Base-by-base conservation (phyloP, 129 eudicot species). In the Apium graveolens region DNA sequence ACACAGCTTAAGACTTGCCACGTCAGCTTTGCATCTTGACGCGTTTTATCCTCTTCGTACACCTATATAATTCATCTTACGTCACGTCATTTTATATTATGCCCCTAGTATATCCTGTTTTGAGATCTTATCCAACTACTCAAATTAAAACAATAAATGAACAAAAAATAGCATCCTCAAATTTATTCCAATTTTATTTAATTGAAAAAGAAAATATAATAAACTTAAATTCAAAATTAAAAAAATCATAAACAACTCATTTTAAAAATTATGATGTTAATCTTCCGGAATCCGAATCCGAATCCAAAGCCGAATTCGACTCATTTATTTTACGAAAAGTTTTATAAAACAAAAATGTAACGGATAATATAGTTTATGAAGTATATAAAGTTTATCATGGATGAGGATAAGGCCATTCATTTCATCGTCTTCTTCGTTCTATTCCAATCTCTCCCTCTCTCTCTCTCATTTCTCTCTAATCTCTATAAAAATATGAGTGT, bases 371-470 rank as follows among this genome's bases (percentile, higher is more conserved):
- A 80, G 39, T 82, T 81, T 79, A 85, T 55, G 10, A 35, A 65
- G 27, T 70, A 71, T 75, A 21, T 62, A 35, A 46, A 63, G 62
- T 44, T 45, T 44, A 45, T 81, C 34, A 44, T 17, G 26, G 73
- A 76, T 6, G 73, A 86, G 89, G 96, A 87, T 90, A 90, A 90
- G 90, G 90, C 88, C 88, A n/a, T 57, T 57, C 66, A 57, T 57
- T 78, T 76, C 80, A 74, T 84, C 87, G 49, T 78, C 85, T 78
- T 63, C 80, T 17, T 34, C 69, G 43, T 68, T 70, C 20, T 21
- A 8, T 16, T 43, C 17, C 18, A 31, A 1, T 72, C 21, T 41
- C 16, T 41, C 18, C 42, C 45, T 21, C 75, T 80, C 70, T 43
- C 76, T 55, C 70, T 80, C 81, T 81, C 43, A n/a, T 65, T 69